Base-by-base conservation (phyloP, 179 eudicot genomes). In the Amaranthus tricolor region DNA sequence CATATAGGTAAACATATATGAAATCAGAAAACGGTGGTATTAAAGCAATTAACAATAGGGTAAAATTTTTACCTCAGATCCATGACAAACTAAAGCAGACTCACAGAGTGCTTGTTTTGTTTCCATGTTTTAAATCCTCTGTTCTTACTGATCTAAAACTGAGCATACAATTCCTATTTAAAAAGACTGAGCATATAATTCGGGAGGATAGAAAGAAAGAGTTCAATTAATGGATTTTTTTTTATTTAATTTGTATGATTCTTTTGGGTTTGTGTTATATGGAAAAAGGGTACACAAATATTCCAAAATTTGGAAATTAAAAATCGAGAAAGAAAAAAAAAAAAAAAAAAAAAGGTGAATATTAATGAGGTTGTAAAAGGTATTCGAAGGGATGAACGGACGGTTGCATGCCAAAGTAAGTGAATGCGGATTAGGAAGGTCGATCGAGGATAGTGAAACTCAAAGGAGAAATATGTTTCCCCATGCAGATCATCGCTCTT, bases 401-500 rank as follows among this genome's bases (percentile, higher is more conserved):
- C 74, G 24, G 72, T 44, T 79, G 82, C 82, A 79, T 79, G 79
- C 64, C 62, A 56, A 20, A 9, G 55, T 61, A 16, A 54, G 58
- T 51, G 15, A 59, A 52, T 16, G 31, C 62, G 56, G 9, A 0
- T 24, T 10, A 52, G 48, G 31, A 49, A 31, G 21, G 15, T 5
- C 43, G 15, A 57, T 52, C 4, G 47, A 19, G 11, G 21, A 43
- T 47, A 44, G 17, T 7, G 21, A 6, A 50, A 51, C 49, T 9
- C 19, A 49, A 47, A 11, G 62, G 57, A 14, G 12, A 10, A 67
- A 75, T 66, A 62, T 70, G 79, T 75, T 72, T 49, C 14, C 58
- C 77, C 83, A 80, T 80, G 83, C 80, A 80, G 13, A 13, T 11
- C 49, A 73, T 3, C 40, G 40, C 72, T 69, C 78, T 77, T 77